phyloP scores from a whole-genome alignment of 495 filamentous ascomycete species.

The Hypomontagnella monticulosa region DNA sequence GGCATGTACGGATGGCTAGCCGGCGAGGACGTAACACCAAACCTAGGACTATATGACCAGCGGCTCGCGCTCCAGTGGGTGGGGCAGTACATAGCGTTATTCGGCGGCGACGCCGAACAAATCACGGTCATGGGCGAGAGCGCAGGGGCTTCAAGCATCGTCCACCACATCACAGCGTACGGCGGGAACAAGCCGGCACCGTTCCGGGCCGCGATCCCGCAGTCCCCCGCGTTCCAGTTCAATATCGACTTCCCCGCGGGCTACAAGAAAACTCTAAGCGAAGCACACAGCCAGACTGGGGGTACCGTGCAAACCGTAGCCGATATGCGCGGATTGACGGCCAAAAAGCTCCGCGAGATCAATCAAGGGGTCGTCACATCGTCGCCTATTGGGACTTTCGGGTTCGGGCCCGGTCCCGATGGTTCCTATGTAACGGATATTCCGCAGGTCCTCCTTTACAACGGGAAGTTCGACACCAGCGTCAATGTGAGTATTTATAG shows the following conservation, averaged over 20 bases:
- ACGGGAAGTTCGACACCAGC: slow-evolving; percentile 64
- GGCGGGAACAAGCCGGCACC: slow-evolving; percentile 48
- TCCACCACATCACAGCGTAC: slow-evolving; percentile 71
- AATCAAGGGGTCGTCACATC: slow-evolving; percentile 61
- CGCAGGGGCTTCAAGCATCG: slow-evolving; percentile 61
- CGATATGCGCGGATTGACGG: slow-evolving; percentile 61
- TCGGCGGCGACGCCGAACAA: slow-evolving; percentile 67
- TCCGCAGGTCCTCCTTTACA: slow-evolving; percentile 64
- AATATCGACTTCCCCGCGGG: slow-evolving; percentile 23
- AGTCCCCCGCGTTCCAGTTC: slow-evolving; percentile 44
- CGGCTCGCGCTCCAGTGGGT: slow-evolving; percentile 73
- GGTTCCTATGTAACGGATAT: slow-evolving; percentile 65
- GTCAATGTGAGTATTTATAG: slow-evolving; percentile 62
- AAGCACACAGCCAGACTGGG: slow-evolving; percentile 12
- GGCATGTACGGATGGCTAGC: slow-evolving; percentile 72
- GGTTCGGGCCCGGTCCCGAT: slow-evolving; percentile 68
- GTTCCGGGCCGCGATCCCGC: slow-evolving; percentile 42
- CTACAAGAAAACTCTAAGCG: slow-evolving; percentile 30
- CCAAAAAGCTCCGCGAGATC: slow-evolving; percentile 55
- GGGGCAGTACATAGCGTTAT: slow-evolving; percentile 67
- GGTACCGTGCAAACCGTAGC: slow-evolving; percentile 53
- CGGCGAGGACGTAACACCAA: slow-evolving; percentile 62
- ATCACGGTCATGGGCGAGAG: slow-evolving; percentile 74
- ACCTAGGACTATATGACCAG: slow-evolving; percentile 72
- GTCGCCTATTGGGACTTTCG: slow-evolving; percentile 59